Conservation (phyloP, 345 rosid species). For the Heritiera littoralis region DNA sequence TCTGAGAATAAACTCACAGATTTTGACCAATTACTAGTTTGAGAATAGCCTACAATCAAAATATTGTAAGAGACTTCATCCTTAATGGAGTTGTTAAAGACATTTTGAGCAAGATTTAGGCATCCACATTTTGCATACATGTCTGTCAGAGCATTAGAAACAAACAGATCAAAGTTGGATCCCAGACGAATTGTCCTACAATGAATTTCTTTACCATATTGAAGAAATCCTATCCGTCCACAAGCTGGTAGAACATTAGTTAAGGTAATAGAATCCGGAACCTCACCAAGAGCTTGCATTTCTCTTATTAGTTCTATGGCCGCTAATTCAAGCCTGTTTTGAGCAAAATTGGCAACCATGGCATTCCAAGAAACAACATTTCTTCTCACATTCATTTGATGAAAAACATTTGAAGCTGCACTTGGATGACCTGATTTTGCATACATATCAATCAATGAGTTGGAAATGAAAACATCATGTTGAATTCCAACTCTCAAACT, state of each 20-base stretch:
- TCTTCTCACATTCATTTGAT: conserved; percentile 14
- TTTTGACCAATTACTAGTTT: conserved; percentile 46
- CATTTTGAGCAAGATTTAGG: no score
- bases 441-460: conserved; percentile 58
- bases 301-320: conserved; percentile 41
- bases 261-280: conserved; percentile 44
- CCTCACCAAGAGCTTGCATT: conserved; percentile 42
- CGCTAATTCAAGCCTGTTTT: conserved; percentile 37
- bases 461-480: conserved; percentile 43
- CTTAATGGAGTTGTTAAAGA: conserved; percentile 10
- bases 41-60: conserved; percentile 51
- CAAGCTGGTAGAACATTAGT: conserved; percentile 34
- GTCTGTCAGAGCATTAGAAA: no score
- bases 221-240: no score
- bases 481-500: conserved; percentile 41
- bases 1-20: conserved; percentile 53
- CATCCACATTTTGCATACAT: no score
- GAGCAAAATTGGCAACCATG: conserved; percentile 53
- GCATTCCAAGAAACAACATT: conserved; percentile 54
- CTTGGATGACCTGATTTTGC: conserved; percentile 41
- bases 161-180: no score
- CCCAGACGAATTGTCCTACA: no score
- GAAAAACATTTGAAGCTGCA: conserved; percentile 37
- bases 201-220: no score
- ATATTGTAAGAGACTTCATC: conserved; percentile 63